Evolutionary conservation across 23 red algal genomes (phyloP), one percentile per base, ranked within the genome.

Genomic region (Gracilaria gracilis): DNA sequence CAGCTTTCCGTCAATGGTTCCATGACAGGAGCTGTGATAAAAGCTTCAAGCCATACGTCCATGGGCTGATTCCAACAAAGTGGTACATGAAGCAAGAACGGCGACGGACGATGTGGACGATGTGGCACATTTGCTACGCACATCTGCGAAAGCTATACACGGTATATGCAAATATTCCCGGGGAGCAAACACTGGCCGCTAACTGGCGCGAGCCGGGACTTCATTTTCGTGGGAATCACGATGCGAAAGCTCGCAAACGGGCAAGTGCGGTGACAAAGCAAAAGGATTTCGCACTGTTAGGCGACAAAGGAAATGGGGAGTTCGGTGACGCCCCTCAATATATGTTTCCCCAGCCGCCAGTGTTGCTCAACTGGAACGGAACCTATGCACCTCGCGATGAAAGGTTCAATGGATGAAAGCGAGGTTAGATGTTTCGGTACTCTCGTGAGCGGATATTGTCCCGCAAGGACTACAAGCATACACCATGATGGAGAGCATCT

Each of bases 51-150:
- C 90, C 90, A 61, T 93, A 93, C 57, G 92, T 95, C 3, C 50
- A 88, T 15, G 69, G 81, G 27, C 25, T 95, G 59, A 40, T 90
- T 27, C 71, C 79, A 46, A 88, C 84, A 21, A 55, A 81, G 49
- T 95, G 92, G 92, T 95, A 95, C 83, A 95, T 88, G 32, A 73
- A 79, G 50, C 92, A 90, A 53, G 84, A 88, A 61, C 73, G 71
- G 24, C 25, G 38, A 28, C 54, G 79, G 62, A 79, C 80, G 21
- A 93, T 93, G 90, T 95, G 92, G 92, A 89, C 82, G 25, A 80
- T 82, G 85, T 95, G 92, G 92, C 86, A 79, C 67, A 81, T 95
- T 69, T 73, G 67, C n/a, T 95, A 74, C 47, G 84, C 82, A 25
- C 51, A 95, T 29, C 48, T 81, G 14, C 42, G 33, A 46, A 66